These are phyloP conservation scores for Eucalyptus rudis DNA, from an alignment of 345 rosid species.

Conservation along the genomic window DNA sequence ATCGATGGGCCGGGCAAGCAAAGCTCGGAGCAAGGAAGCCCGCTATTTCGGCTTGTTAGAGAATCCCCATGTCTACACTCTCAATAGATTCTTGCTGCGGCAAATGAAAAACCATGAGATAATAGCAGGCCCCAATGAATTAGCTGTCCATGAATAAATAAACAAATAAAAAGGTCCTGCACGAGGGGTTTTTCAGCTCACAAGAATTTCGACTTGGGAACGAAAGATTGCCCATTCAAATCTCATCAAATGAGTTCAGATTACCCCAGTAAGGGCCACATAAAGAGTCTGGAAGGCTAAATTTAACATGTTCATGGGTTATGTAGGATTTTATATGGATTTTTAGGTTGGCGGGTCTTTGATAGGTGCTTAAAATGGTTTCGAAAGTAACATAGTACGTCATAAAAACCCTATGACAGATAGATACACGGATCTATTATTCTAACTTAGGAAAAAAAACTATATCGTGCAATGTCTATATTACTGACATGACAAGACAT, in stretches of 20 bases:
- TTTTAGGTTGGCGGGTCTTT: neutral
- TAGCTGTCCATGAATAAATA: no score
- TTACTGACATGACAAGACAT: no score
- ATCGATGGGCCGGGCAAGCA: neutral
- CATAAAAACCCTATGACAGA: accelerated
- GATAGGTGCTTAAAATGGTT: neutral
- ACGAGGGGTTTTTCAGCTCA: neutral
- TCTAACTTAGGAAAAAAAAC: no score
- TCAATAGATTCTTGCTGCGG: neutral
- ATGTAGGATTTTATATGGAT: neutral
- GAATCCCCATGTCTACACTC: neutral
- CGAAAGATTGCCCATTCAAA: neutral
- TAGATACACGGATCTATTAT: no score
- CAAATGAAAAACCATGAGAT: no score
- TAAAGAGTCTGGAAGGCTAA: neutral
- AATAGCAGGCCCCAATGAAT: no score
- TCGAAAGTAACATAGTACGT: accelerated
- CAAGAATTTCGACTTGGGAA: neutral
- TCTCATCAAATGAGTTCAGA: neutral
- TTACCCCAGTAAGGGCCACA: neutral
- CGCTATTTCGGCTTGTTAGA: neutral
- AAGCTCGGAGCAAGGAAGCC: neutral
- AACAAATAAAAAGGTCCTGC: neutral
- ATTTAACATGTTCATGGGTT: neutral
- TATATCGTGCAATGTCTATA: no score